Percentiles rank a stretch among this genome's conserved stretches.
Evolutionary conservation across 2,329 filamentous ascomycete genomes (phyloP).

Genomic region (Alternaria gansuensis): DNA sequence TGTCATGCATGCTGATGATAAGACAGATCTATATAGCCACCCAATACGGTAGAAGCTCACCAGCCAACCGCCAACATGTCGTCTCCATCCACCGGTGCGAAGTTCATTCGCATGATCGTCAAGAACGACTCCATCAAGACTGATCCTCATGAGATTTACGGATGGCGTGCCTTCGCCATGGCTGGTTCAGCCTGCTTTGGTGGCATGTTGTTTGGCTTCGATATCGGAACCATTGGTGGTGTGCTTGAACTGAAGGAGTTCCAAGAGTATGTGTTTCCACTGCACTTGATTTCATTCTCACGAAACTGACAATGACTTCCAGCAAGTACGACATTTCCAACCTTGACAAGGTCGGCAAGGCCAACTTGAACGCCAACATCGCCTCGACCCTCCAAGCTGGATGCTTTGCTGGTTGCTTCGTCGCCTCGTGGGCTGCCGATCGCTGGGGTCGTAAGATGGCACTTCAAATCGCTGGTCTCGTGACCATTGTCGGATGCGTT

Average conservation of each 20-base stretch:
- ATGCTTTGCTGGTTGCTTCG: conserved; percentile 70
- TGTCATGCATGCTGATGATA: conserved; percentile 5
- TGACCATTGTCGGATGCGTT: conserved; percentile 69
- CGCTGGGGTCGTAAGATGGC: conserved; percentile 64
- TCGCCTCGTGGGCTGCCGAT: conserved; percentile 65
- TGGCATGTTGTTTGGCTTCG: conserved; percentile 72
- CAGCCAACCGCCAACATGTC: conserved; percentile 19
- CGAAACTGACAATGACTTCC: conserved; percentile 9
- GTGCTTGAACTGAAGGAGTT: conserved; percentile 69
- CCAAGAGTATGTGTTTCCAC: conserved; percentile 56
- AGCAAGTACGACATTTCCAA: conserved; percentile 64
- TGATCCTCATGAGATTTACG: conserved; percentile 73
- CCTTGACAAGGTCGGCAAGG: conserved; percentile 54
- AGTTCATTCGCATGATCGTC: conserved; percentile 65
- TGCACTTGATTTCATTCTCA: conserved; percentile 10
- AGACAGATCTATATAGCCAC: background rate
- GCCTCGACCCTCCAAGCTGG: conserved; percentile 76
- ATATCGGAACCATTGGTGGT: conserved; percentile 73
- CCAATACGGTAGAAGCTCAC: background rate
- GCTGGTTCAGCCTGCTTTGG: conserved; percentile 74
- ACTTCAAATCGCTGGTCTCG: conserved; percentile 65
- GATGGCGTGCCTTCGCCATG: conserved; percentile 72
- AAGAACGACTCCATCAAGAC: conserved; percentile 75
- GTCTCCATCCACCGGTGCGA: conserved; percentile 36
- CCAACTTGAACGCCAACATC: conserved; percentile 71